These are phyloP conservation scores for Craterostigma plantagineum DNA, from an alignment of 257 asterid genomes.

Conservation along the genomic window DNA sequence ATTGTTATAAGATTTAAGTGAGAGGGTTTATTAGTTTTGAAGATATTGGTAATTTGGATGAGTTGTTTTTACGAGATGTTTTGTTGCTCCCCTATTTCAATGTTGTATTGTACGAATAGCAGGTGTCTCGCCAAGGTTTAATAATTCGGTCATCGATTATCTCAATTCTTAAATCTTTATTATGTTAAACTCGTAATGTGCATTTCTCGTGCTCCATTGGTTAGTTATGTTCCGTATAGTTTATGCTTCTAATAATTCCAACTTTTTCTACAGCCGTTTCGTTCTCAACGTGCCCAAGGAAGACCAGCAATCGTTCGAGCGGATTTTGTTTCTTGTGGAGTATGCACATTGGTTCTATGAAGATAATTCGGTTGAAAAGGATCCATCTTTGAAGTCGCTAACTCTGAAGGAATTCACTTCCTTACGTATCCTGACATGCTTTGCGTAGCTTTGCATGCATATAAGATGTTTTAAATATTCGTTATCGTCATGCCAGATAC, in stretches of 20 bases:
- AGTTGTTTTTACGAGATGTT: not conserved
- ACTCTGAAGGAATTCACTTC: constrained; percentile 89
- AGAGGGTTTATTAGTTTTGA: not conserved
- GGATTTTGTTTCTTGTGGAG: constrained; percentile 95
- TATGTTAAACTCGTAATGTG: no score
- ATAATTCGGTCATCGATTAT: no score
- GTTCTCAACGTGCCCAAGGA: constrained; percentile 95
- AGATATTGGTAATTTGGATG: not conserved
- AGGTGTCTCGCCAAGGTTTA: no score
- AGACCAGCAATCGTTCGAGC: constrained; percentile 93
- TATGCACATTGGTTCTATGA: constrained; percentile 97
- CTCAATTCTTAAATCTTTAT: no score
- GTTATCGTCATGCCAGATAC: not conserved
- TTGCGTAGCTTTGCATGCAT: not conserved
- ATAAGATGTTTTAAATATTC: not conserved
- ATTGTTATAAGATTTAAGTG: not conserved
- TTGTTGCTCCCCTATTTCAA: no score
- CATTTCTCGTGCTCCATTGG: not conserved
- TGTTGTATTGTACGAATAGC: no score
- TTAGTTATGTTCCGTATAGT: not conserved
- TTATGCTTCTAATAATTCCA: not conserved
- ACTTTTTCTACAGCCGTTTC: constrained; percentile 58
- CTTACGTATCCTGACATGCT: constrained; percentile 50
- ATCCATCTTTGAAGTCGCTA: constrained; percentile 84
- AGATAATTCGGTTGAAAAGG: constrained; percentile 83